Evolutionary conservation across 139 green algal genomes (phyloP), one percentile per base, ranked within the genome.

Genomic region (Eudorina sp.): DNA sequence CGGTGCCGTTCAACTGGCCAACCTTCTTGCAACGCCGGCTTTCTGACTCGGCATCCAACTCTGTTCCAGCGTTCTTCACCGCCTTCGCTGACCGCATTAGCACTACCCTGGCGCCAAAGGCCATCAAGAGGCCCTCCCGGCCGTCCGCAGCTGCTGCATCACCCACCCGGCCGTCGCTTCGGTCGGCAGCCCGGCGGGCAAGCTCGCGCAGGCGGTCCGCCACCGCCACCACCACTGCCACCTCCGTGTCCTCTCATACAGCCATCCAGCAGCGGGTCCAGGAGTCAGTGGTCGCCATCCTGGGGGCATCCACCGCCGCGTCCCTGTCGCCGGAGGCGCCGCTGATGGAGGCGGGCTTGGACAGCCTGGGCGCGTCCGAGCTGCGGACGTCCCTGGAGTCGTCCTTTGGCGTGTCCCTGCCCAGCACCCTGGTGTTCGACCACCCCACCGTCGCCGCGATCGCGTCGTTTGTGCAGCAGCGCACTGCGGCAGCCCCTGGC

Each of bases 301-400:
- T 96, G 51, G 94, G 93, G 11, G 25, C 29, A 0, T 55, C 80
- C 4, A 78, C 96, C 7, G 40, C 38, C 2, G 27, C 53, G 0
- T 4, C 13, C 1, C 36, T 94, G 16, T 55, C 64, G 4, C 29
- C 48, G 19, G 90, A 95, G 51, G 91, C 93, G 72, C 94, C 96
- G 8, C 86, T 98, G 3, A 97, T 98, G 94, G 91, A 93, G 29
- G 91, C 94, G 2, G 96, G 96, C 9, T 81, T 98, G 66, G 96
- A 98, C 88, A 96, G 92, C 18, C 89, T 98, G 43, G 94, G 93
- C 16, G 91, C 92, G 4, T 93, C 97, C 46, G 94, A 98, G 93
- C 94, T 97, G 53, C 91, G 92, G n/a, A 96, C 92, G 31, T 74
- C 83, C 5, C 89, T 97, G 31, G 79, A 94, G 48, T 60, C 70